Evolutionary conservation across 2,329 filamentous ascomycete species (phyloP), one percentile per base, ranked within the genome.

Genomic region (Ophiostoma sp.): DNA sequence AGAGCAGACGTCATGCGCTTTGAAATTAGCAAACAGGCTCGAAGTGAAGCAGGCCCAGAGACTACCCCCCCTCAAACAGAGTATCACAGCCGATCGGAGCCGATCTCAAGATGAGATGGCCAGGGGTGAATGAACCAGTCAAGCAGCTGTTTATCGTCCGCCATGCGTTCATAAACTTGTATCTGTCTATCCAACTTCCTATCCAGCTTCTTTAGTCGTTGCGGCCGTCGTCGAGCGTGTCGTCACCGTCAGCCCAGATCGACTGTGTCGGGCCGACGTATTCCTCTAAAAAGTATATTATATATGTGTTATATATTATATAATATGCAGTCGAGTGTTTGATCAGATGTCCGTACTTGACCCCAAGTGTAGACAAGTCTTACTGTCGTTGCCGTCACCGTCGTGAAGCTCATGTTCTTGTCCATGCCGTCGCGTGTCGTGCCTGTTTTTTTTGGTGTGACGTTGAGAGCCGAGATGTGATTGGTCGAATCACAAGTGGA

Each of bases 211-310:
- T 39, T 13, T 39, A 11, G 36, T 39, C 44, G 17, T 4, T 48
- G 17, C 44, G 7, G 20, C 44, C 44, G 57, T 13, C 57, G 23
- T 33, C 15, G 23, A 3, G 15, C 57, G 23, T 62, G 2, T 62
- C 57, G 57, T 62, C 57, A 62, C 11, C 27, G 52, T 33, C 57
- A 62, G 54, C 23, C 54, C 54, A 60, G 54, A 33, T 54, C 48
- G 48, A 54, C 15, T 23, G 57, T 20, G 57, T 33, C 57, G 57
- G 52, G 57, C 57, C 57, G 52, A 27, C 15, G 48, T 23, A 52
- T 52, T 52, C 20, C 48, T 52, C 35, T 33, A 62, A 31, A 27
- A 48, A 20, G 1, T 20, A 10, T 48, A 15, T 17, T 27, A 27
- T 11, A 27, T 13, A 3, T 57, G 10, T 27, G 27, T 31, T 31